These are phyloP conservation scores for Amphicarpaea edgeworthii DNA, from an alignment of 306 rosid genomes.

Conservation along the genomic window DNA sequence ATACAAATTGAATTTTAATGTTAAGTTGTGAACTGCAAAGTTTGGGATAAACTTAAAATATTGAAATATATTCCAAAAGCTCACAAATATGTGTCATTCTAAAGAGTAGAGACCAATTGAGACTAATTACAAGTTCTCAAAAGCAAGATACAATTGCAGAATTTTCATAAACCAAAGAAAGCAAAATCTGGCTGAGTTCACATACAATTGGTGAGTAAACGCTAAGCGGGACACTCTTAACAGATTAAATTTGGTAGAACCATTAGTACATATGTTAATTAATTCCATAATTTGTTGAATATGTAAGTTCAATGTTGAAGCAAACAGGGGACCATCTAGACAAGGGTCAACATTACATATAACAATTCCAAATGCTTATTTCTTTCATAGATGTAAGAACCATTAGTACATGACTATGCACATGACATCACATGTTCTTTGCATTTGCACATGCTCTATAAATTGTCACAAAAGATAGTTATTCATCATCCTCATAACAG, in stretches of 20 bases:
- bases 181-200: constrained; percentile 21
- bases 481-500: not conserved
- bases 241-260: not conserved
- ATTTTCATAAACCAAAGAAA: constrained; percentile 24
- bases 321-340: constrained; percentile 16
- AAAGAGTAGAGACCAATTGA: constrained; percentile 4
- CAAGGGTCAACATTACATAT: constrained; percentile 2
- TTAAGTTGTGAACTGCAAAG: constrained; percentile 23
- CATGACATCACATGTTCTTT: not conserved
- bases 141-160: not conserved
- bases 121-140: constrained; percentile 14
- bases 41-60: not conserved
- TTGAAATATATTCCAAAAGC: constrained; percentile 17
- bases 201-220: constrained; percentile 14
- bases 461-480: constrained; percentile 5
- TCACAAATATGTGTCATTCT: constrained; percentile 7
- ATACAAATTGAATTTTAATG: constrained; percentile 42
- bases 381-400: not conserved
- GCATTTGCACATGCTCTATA: not conserved
- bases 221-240: constrained; percentile 1
- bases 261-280: not conserved
- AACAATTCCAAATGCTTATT: not conserved
- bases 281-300: not conserved
- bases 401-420: not conserved
- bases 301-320: not conserved